phyloP scores from a whole-genome alignment of 768 basidiomycete genomes.

The Termitomyces sp. region DNA sequence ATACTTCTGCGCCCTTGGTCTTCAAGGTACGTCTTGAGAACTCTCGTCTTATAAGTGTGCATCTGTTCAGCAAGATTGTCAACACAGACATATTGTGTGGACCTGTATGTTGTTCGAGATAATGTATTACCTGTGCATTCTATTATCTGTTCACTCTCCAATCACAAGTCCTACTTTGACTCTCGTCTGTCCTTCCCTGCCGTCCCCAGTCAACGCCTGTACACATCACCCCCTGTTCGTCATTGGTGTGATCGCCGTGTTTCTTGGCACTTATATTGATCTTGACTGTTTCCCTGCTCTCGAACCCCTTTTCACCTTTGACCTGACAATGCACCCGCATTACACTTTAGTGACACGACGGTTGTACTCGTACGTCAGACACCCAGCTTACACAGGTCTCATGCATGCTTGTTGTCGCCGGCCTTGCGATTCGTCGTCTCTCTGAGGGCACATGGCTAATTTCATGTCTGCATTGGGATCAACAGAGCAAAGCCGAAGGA shows the following conservation, averaged over 20 bases:
- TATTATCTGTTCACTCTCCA: slow-evolving; percentile 16
- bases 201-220: slow-evolving; percentile 16
- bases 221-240: slow-evolving; percentile 24
- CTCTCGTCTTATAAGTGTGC: too few species aligned
- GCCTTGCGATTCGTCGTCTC: slow-evolving; percentile 34
- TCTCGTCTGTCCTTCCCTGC: slow-evolving; percentile 20
- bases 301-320: slow-evolving; percentile 42
- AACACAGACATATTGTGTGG: slow-evolving; percentile 11
- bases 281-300: slow-evolving; percentile 41
- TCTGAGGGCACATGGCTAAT: slow-evolving; percentile 34
- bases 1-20: slow-evolving; percentile 39
- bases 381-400: slow-evolving; percentile 44
- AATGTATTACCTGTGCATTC: slow-evolving; percentile 11
- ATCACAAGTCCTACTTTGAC: slow-evolving; percentile 26
- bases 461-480: slow-evolving; percentile 33
- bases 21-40: slow-evolving; percentile 40
- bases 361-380: slow-evolving; percentile 40
- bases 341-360: slow-evolving; percentile 40
- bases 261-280: slow-evolving; percentile 32
- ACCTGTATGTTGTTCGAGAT: slow-evolving; percentile 16
- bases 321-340: slow-evolving; percentile 37
- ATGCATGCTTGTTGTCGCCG: slow-evolving; percentile 36
- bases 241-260: slow-evolving; percentile 27
- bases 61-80: too few species aligned
- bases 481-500: slow-evolving; percentile 42